A percentile compares a stretch with the other conserved stretches of the same genome.
Evolutionary conservation across 2,329 filamentous ascomycete species (phyloP).

Genomic region (Phialophora chinensis): DNA sequence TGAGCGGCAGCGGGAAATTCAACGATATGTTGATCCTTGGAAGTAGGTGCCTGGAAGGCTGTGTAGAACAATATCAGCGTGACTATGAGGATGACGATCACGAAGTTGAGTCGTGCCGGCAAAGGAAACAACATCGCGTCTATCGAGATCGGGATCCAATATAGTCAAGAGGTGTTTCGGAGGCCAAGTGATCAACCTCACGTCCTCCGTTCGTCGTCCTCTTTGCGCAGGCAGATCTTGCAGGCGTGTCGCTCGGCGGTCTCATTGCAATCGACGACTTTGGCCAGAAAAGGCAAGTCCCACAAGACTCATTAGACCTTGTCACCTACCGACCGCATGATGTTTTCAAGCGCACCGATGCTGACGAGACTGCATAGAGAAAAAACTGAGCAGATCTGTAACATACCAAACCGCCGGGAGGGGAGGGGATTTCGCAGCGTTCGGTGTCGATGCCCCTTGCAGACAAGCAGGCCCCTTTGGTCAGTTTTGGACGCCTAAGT

Average conservation of each 20-base stretch:
- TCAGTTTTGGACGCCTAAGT: not conserved
- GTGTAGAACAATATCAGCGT: conserved; percentile 20
- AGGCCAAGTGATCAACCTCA: not conserved
- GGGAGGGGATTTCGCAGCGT: not conserved
- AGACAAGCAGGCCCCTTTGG: not conserved
- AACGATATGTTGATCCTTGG: conserved; percentile 11
- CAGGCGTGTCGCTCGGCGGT: not conserved
- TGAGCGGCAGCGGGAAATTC: not conserved
- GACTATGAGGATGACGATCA: conserved; percentile 19
- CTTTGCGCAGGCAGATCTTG: not conserved
- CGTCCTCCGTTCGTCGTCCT: not conserved
- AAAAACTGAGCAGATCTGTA: not conserved
- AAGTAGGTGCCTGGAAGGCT: conserved; percentile 14
- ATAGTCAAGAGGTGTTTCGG: not conserved
- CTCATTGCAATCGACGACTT: not conserved
- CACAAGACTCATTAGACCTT: not conserved
- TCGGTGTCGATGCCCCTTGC: not conserved
- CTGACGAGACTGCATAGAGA: not conserved
- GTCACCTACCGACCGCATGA: not conserved
- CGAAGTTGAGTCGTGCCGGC: conserved; percentile 16
- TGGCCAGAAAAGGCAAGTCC: not conserved
- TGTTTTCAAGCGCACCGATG: not conserved
- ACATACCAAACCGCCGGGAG: not conserved
- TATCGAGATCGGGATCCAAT: not conserved
- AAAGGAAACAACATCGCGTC: conserved; percentile 9